Base-by-base conservation (phyloP, 2,329 filamentous ascomycete species). In the Sporothrix euskadiensis region DNA sequence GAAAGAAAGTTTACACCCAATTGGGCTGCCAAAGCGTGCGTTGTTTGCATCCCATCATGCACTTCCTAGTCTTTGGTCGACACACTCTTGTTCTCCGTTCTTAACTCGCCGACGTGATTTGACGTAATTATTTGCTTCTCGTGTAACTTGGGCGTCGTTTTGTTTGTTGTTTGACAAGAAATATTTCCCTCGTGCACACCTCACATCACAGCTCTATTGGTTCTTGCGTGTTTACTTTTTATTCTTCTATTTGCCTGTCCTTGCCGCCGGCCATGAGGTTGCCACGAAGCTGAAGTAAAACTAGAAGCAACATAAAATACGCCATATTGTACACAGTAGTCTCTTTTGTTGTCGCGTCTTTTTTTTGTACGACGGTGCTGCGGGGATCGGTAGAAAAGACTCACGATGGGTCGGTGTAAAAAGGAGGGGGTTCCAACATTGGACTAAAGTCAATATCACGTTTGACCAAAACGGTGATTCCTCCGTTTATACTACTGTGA, bases 401-500 rank as follows among this genome's bases (percentile, higher is more conserved):
- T 35, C 19, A 22, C 16, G 14, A 30, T 30, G 26, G 12, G 30
- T 59, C 30, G 14, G 56, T 59, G 56, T n/a, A 41, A 39, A 66
- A 32, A n/a, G 14, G 41, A 5, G 3, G n/a, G n/a, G 59, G 26
- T 35, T 26, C 59, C 32, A 22, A 44, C 44, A 39, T 63, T 63
- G 14, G 22, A 39, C 10, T 30, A 56, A 56, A 56, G 59, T 63
- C 35, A 63, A 63, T 63, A 63, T 63, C 59, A 63, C 59, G 59
- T 26, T 63, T 5, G 59, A 41, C 35, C 59, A 63, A 63, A 41
- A 26, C 59, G 32, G 59, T 44, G 19, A 44, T n/a, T 4, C 12
- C 41, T 47, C 63, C n/a, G 63, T 47, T 66, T 49, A 39, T 66
- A n/a, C 22, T 19, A 66, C 63, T 66, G 63, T 66, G 59, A 44